Conservation (phyloP, 2,329 filamentous ascomycete species). For the Colletotrichum orbiculare region DNA sequence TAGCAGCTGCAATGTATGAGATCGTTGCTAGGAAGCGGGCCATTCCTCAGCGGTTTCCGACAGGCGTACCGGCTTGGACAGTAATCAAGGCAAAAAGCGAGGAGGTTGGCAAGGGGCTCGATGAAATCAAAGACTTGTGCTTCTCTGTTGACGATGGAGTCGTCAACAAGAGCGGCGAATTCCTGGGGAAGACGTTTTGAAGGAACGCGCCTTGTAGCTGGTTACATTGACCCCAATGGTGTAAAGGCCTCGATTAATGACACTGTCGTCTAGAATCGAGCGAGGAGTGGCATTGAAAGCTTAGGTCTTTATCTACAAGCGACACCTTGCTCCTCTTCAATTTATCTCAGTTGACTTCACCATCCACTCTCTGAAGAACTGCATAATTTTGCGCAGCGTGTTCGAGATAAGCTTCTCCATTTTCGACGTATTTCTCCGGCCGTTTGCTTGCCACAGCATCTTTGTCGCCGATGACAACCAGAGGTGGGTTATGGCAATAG, state of each 20-base stretch:
- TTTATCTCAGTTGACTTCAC: too few relatives aligned
- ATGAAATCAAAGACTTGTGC: conserved; percentile 1
- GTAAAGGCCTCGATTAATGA: too few relatives aligned
- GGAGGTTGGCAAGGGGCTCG: conserved; percentile 6
- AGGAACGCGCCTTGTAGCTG: too few relatives aligned
- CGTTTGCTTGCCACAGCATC: too few relatives aligned
- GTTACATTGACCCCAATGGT: too few relatives aligned
- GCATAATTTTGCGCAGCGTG: too few relatives aligned
- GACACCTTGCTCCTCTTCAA: background rate
- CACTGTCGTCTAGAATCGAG: too few relatives aligned
- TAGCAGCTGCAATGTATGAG: conserved; percentile 13
- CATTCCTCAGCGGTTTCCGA: conserved; percentile 9
- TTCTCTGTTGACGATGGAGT: conserved; percentile 8
- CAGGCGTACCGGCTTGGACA: conserved; percentile 4
- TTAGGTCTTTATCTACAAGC: background rate
- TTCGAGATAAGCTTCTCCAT: too few relatives aligned
- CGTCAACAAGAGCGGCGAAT: conserved; percentile 14
- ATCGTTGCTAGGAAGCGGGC: conserved; percentile 1
- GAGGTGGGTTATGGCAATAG: too few relatives aligned
- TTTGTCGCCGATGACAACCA: too few relatives aligned
- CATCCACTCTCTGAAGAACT: too few relatives aligned
- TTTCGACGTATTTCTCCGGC: too few relatives aligned
- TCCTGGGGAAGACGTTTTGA: conserved; percentile 2
- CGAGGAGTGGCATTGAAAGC: background rate
- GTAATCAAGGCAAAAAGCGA: conserved; percentile 12